Percentiles rank a stretch among this genome's conserved stretches.
Evolutionary conservation across 129 eudicot species (phyloP).

Genomic region (Apium graveolens): DNA sequence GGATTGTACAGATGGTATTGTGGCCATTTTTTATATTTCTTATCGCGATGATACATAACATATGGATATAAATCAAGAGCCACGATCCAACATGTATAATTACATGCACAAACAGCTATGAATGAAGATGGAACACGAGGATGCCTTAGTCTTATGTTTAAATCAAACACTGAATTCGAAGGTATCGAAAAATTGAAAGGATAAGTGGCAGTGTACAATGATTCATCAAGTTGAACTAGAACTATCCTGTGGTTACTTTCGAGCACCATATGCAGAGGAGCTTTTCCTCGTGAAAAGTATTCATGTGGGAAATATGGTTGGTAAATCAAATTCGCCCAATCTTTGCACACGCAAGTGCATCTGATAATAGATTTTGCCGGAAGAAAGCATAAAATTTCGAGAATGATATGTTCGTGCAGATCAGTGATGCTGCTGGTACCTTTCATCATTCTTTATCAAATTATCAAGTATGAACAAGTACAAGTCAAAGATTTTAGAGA

Average conservation of each 20-base stretch:
- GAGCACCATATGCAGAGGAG: neutral
- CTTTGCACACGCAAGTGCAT: neutral
- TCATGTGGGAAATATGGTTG: neutral
- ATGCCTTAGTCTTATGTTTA: too few relatives aligned
- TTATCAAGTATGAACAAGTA: too few relatives aligned
- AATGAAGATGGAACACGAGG: too few relatives aligned
- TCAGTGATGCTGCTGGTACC: neutral
- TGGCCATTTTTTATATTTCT: neutral
- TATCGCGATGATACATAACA: neutral
- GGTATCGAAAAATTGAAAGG: neutral
- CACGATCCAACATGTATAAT: neutral
- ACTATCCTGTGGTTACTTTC: neutral
- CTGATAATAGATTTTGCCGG: neutral
- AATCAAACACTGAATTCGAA: neutral
- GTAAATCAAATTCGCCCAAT: neutral
- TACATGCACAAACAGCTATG: too few relatives aligned
- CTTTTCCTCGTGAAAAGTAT: neutral
- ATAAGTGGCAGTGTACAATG: neutral
- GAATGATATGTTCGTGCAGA: neutral
- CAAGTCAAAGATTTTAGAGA: too few relatives aligned
- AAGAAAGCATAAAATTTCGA: neutral
- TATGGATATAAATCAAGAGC: neutral
- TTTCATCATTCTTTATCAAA: too few relatives aligned
- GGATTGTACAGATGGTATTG: neutral
- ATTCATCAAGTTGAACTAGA: neutral